Evolutionary conservation across 371 early-diverging fungal species (phyloP), one percentile per base, ranked within the genome.

Genomic region (Saksenaea vasiformis): DNA sequence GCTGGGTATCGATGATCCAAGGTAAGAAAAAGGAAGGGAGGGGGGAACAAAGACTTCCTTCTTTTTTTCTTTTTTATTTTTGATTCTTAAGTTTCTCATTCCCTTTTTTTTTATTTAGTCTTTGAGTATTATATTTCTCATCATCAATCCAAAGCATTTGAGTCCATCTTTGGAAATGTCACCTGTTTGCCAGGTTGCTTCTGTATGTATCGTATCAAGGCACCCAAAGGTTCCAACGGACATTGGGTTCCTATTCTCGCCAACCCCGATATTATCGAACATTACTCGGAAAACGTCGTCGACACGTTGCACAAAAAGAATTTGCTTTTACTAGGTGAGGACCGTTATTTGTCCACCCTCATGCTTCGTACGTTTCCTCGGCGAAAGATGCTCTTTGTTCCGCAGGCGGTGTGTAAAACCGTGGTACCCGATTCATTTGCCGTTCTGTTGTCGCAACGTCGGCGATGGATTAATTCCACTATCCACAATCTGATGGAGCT

Each of bases 111-210:
- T n/a, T n/a, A n/a, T n/a, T 27, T 41, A 70, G 75, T 71, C n/a
- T 74, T 74, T 39, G 74, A 74, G 51, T 74, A 82, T 31, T 82
- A 82, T 58, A 95, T 96, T 37, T 91, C 91, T 13, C 98, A 98
- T 75, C 96, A 97, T 73, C 88, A 95, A 36, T 87, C 85, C 44
- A 96, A 97, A 78, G 91, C 93, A 2, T 97, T 97, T 74, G 98
- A 98, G 76, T 91, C 91, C 14, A 90, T 98, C 47, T 98, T 98
- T 84, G 98, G 98, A 62, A 93, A 93, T 79, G 97, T 98, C 35
- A 97, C 96, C 22, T 98, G 98, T 82, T 81, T 98, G 31, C 97
- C 96, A 4, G 96, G 97, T 56, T 97, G 96, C 70, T 97, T 97
- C 78, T 90, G 95, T 72, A 95, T 92, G 91, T 96, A 96, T 73